Conservation (phyloP, 1,284 basidiomycete genomes). For the Heterobasidion annosum region DNA sequence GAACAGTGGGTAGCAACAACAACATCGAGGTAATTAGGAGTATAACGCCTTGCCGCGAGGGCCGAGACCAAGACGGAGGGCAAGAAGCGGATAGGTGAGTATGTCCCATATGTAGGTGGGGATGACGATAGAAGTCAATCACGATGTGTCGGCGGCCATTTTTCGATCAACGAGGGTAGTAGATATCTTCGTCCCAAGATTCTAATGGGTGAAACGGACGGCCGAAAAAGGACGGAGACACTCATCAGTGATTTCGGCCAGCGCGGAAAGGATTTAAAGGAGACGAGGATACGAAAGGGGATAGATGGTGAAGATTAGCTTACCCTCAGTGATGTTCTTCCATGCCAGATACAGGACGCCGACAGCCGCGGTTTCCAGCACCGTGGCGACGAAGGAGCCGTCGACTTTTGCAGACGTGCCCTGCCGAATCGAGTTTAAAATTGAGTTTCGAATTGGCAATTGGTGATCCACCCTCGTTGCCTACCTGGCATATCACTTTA, state of each 20-base stretch:
- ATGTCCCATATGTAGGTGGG: neutral
- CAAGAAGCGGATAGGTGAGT: neutral
- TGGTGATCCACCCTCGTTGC: constrained; percentile 15
- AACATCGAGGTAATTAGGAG: neutral
- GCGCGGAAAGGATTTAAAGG: neutral
- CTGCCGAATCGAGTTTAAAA: constrained; percentile 19
- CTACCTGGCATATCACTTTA: constrained; percentile 69
- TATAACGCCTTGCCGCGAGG: neutral
- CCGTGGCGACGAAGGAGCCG: constrained; percentile 73
- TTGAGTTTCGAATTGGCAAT: too few species aligned
- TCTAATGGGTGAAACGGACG: constrained; percentile 8
- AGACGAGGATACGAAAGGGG: neutral
- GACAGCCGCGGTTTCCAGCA: constrained; percentile 67
- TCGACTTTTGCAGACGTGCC: constrained; percentile 61
- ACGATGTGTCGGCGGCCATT: neutral
- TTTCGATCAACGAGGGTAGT: constrained; percentile 16
- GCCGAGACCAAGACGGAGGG: neutral
- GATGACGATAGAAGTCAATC: neutral
- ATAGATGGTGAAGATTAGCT: constrained; percentile 15
- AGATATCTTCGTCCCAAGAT: constrained; percentile 26
- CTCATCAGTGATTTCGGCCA: neutral
- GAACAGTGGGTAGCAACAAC: neutral
- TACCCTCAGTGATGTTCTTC: constrained; percentile 80
- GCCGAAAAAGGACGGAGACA: neutral
- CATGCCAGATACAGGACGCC: constrained; percentile 69